These are phyloP conservation scores for Metroxylon sagu DNA, from an alignment of 176 grass and related monocot genomes.

Conservation along the genomic window DNA sequence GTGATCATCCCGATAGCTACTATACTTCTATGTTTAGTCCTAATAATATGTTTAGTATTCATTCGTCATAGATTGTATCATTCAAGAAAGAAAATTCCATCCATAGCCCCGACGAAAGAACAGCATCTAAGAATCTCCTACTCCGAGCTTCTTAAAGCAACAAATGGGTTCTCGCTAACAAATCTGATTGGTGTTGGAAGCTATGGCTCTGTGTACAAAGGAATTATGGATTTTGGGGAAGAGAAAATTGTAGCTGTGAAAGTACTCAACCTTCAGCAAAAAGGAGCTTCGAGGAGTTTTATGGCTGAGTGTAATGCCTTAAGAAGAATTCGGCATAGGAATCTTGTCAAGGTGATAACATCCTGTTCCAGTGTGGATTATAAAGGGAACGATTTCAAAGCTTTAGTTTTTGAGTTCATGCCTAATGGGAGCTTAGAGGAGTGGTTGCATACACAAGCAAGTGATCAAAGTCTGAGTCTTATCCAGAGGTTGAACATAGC, in stretches of 20 bases:
- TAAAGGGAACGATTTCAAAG: not conserved
- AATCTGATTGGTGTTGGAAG: constrained; percentile 39
- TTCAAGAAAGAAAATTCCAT: too few species aligned
- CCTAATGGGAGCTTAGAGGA: constrained; percentile 31
- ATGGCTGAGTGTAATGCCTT: constrained; percentile 5
- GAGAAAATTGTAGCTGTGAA: constrained; percentile 31
- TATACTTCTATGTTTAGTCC: too few species aligned
- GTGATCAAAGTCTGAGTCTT: too few species aligned
- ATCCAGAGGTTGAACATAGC: too few species aligned
- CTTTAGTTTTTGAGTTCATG: constrained; percentile 51
- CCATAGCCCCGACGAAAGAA: too few species aligned
- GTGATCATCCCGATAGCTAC: too few species aligned
- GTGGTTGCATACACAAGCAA: too few species aligned
- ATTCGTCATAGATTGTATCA: too few species aligned
- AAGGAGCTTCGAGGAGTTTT: constrained; percentile 31
- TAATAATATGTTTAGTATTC: too few species aligned
- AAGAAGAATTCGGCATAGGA: too few species aligned
- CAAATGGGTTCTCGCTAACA: constrained; percentile 25
- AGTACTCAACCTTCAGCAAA: constrained; percentile 29
- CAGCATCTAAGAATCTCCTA: constrained; percentile 23
- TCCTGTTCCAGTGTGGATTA: too few species aligned
- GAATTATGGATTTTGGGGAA: not conserved
- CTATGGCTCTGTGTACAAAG: constrained; percentile 44
- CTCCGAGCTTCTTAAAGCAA: constrained; percentile 31
- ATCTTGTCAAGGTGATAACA: too few species aligned